Conservation (phyloP, 352 stramenopile species). For the Thalassiosira oceanica region DNA sequence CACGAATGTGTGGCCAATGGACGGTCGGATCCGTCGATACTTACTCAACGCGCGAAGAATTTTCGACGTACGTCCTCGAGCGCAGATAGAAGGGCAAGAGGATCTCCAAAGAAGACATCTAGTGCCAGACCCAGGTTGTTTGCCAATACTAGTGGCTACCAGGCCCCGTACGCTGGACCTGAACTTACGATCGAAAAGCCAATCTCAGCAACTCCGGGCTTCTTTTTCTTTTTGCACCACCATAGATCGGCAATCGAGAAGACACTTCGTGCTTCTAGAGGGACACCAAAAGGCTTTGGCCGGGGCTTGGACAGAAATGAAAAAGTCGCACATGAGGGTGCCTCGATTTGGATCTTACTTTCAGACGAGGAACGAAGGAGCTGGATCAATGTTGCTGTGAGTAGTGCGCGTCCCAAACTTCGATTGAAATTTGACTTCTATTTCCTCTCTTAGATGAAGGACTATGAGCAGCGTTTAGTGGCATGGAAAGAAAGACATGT, state of each 20-base stretch:
- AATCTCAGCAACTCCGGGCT: conserved; percentile 52
- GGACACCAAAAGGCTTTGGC: conserved; percentile 57
- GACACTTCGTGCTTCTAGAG: conserved; percentile 47
- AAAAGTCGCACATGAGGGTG: conserved; percentile 70
- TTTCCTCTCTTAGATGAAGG: too few relatives aligned
- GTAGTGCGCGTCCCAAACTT: too few relatives aligned
- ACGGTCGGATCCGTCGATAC: too few relatives aligned
- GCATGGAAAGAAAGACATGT: conserved; percentile 80
- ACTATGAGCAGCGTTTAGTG: conserved; percentile 70
- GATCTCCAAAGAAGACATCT: too few relatives aligned
- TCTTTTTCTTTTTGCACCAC: conserved; percentile 76
- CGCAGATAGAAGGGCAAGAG: conserved; percentile 20
- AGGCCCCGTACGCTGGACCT: conserved; percentile 33
- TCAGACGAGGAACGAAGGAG: conserved; percentile 37
- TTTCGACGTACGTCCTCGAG: conserved; percentile 14
- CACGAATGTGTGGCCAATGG: conserved; percentile 50
- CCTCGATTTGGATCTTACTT: conserved; percentile 59
- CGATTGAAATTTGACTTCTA: too few relatives aligned
- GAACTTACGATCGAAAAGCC: conserved; percentile 35
- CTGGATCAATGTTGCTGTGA: conserved; percentile 64
- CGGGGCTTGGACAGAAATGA: conserved; percentile 65
- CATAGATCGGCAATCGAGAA: conserved; percentile 70
- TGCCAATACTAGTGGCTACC: conserved; percentile 43
- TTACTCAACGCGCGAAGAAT: too few relatives aligned
- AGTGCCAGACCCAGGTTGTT: too few relatives aligned